Conservation (phyloP, 441 rosid genomes). For the Corymbia calophylla region DNA sequence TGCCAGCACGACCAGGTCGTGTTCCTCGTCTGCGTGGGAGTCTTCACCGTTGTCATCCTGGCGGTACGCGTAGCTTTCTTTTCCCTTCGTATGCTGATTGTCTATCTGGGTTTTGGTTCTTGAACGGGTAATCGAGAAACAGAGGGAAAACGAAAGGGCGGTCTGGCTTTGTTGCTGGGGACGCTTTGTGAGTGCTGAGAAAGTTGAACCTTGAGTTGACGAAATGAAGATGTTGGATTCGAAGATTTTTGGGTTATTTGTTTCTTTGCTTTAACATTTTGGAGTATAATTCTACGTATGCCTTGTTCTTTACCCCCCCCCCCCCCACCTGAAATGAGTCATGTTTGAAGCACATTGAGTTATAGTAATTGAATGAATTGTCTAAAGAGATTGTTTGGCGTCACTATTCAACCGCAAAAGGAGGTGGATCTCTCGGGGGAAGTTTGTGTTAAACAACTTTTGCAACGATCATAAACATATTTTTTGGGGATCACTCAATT, state of each 20-base stretch:
- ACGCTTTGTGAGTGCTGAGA: background rate
- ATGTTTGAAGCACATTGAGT: background rate
- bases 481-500: background rate
- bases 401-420: background rate
- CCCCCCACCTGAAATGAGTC: background rate
- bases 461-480: background rate
- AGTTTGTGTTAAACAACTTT: background rate
- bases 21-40: conserved; percentile 53
- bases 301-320: background rate
- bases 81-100: background rate
- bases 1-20: conserved; percentile 56
- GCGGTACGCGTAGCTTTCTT: conserved; percentile 27
- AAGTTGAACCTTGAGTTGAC: background rate
- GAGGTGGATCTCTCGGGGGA: background rate
- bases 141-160: background rate
- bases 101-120: background rate
- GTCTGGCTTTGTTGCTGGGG: background rate
- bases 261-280: background rate
- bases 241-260: background rate
- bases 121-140: background rate
- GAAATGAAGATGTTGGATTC: background rate
- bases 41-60: conserved; percentile 75
- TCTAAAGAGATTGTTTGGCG: background rate
- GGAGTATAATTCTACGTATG: background rate
- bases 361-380: background rate